Conservation (phyloP, 306 rosid genomes). For the Sindora glabra region DNA sequence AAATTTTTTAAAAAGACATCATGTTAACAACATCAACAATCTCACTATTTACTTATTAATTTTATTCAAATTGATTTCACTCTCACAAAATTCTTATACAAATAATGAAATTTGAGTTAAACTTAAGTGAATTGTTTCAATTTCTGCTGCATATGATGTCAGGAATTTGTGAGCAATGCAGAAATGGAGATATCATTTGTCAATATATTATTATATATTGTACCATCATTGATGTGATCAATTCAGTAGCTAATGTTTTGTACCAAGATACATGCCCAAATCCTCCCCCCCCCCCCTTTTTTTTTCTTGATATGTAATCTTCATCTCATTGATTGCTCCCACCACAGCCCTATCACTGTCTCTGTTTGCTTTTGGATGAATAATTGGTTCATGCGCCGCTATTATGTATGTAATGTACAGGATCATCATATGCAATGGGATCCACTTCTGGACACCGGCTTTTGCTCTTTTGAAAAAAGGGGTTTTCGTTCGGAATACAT, state of each 20-base stretch:
- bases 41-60: too few species aligned
- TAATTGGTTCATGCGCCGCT: constrained; percentile 44
- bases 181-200: too few species aligned
- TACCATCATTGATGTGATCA: constrained; percentile 24
- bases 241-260: constrained; percentile 4
- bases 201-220: constrained; percentile 18
- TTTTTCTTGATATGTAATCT: constrained; percentile 8
- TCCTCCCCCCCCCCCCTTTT: too few species aligned
- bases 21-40: too few species aligned
- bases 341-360: constrained; percentile 33
- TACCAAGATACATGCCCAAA: constrained; percentile 9
- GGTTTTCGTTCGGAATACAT: too few species aligned
- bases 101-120: too few species aligned
- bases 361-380: constrained; percentile 28
- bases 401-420: constrained; percentile 4
- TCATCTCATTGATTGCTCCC: constrained; percentile 31
- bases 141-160: too few species aligned
- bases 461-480: not conserved
- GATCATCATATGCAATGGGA: constrained; percentile 12
- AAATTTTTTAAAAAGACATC: too few species aligned
- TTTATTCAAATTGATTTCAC: too few species aligned
- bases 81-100: too few species aligned
- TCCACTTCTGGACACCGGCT: constrained; percentile 11
- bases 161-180: too few species aligned
- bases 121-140: too few species aligned